Conservation (phyloP, 1,284 basidiomycete genomes). For the Pseudozyma flocculosa region DNA sequence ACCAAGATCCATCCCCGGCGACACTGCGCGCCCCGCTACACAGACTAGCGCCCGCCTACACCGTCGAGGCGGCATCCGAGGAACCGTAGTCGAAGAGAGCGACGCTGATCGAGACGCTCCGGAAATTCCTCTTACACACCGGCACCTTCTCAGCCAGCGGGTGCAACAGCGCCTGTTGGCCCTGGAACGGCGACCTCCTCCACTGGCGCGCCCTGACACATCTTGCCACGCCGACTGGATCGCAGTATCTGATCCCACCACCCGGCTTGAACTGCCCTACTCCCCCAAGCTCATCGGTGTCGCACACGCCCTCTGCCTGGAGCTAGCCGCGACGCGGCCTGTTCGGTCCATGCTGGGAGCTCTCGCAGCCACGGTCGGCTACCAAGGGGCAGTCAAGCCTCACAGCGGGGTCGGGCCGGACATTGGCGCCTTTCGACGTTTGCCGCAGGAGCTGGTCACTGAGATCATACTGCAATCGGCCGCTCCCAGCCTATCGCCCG, state of each 20-base stretch:
- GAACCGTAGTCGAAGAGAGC: background rate
- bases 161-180: background rate
- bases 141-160: background rate
- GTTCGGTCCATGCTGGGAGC: background rate
- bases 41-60: no score
- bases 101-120: background rate
- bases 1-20: no score
- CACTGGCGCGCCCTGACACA: background rate
- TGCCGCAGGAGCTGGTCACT: conserved; percentile 31
- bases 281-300: conserved; percentile 22
- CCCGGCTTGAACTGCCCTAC: conserved; percentile 22
- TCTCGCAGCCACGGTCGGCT: background rate
- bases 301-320: conserved; percentile 15
- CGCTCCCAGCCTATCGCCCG: conserved; percentile 19
- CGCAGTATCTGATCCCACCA: conserved; percentile 23
- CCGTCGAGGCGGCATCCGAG: background rate
- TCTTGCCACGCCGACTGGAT: conserved; percentile 17
- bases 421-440: conserved; percentile 6
- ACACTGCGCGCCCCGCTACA: no score
- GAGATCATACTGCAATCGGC: conserved; percentile 35
- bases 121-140: background rate
- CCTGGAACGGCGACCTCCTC: background rate
- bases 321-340: conserved; percentile 13
- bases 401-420: conserved; percentile 1
- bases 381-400: background rate